Base-by-base conservation (phyloP, 2,329 filamentous ascomycete species). In the Arthrobotrys pseudoclavata region DNA sequence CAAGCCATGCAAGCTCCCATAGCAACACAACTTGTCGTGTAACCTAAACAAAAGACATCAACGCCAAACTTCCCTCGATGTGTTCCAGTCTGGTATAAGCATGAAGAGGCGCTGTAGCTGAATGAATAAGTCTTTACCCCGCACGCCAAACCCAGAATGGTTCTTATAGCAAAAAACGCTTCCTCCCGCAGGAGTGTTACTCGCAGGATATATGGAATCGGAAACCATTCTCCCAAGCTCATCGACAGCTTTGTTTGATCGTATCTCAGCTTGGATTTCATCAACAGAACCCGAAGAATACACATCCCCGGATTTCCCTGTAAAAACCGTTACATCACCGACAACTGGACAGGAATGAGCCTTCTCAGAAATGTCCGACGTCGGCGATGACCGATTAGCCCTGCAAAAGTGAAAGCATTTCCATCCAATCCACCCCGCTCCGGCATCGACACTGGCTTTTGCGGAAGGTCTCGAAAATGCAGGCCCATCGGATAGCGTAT, bases 281-380 rank as follows among this genome's bases (percentile, higher is more conserved):
- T n/a, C n/a, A n/a, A n/a, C n/a, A n/a, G n/a, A n/a, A n/a, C n/a
- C n/a, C n/a, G n/a, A n/a, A n/a, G n/a, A n/a, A n/a, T n/a, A n/a
- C n/a, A n/a, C n/a, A n/a, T n/a, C n/a, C n/a, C n/a, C n/a, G n/a
- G n/a, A n/a, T n/a, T n/a, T n/a, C n/a, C n/a, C n/a, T n/a, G n/a
- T n/a, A n/a, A n/a, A n/a, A n/a, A n/a, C n/a, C n/a, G n/a, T n/a
- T n/a, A n/a, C n/a, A n/a, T n/a, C n/a, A n/a, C n/a, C n/a, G n/a
- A n/a, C n/a, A n/a, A n/a, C n/a, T n/a, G n/a, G n/a, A 53, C 26
- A 18, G 47, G 26, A 50, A 50, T 20, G 22, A 50, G 47, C 22
- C 12, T 50, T 18, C n/a, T n/a, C n/a, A 47, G 57, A 62, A 10
- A 62, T 29, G 20, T 45, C 57, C 9, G 37, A 62, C 26, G 22